Conservation (phyloP, 73 alveolate species). For the Paramecium primaurelia region DNA sequence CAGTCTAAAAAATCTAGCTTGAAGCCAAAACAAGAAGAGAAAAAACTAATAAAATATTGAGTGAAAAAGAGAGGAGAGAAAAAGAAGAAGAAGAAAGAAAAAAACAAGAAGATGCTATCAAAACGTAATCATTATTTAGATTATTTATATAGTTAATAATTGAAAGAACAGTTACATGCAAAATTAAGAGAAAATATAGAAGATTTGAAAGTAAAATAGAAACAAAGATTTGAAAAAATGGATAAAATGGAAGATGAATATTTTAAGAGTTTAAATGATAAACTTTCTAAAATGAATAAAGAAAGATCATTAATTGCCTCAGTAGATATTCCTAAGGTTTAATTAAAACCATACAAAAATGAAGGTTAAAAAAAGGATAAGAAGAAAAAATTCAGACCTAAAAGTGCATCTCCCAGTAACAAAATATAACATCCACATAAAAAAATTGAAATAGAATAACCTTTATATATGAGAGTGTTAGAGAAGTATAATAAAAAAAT, state of each 20-base stretch:
- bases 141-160: background rate
- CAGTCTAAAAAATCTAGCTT: background rate
- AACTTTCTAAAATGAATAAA: background rate
- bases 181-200: constrained; percentile 10
- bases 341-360: background rate
- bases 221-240: background rate
- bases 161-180: background rate
- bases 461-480: background rate
- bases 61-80: background rate
- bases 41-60: background rate
- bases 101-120: background rate
- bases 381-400: background rate
- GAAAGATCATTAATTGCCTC: background rate
- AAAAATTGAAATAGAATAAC: constrained; percentile 22
- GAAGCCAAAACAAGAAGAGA: constrained; percentile 26
- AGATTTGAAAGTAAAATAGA: background rate
- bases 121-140: background rate
- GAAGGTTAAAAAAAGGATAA: background rate
- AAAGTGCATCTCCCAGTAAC: background rate
- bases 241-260: constrained; percentile 18
- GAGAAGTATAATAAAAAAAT: constrained; percentile 11
- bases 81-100: background rate
- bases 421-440: background rate
- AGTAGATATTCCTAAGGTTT: constrained; percentile 6
- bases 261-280: background rate